Conservation (phyloP, 169 alveolate species). For the Eimeria acervulina region DNA sequence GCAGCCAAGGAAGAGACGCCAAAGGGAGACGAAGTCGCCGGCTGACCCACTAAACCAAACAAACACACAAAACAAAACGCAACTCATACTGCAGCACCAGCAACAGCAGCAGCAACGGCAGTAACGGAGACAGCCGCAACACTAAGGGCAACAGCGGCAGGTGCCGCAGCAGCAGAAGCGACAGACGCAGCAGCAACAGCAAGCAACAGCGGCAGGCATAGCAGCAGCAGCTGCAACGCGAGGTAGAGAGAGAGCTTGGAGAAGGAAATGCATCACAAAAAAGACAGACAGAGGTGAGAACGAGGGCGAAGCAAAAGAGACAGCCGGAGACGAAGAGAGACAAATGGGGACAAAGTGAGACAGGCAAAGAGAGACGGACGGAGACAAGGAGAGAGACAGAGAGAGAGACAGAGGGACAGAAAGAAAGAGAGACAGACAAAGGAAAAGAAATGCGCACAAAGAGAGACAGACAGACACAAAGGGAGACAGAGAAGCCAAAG, state of each 20-base stretch:
- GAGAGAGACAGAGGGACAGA: not conserved
- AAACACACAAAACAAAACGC: not conserved
- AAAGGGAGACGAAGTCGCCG: not conserved
- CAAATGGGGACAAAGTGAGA: too few relatives aligned
- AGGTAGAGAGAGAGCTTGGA: not conserved
- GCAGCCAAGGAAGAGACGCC: constrained; percentile 8
- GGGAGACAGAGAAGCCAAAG: not conserved
- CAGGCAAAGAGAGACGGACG: too few relatives aligned
- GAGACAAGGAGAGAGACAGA: not conserved
- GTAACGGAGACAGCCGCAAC: not conserved
- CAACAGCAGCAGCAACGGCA: not conserved
- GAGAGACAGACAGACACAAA: too few relatives aligned
- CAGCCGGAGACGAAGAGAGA: too few relatives aligned
- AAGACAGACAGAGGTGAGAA: too few relatives aligned
- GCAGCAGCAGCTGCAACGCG: too few relatives aligned
- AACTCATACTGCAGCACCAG: constrained; percentile 29
- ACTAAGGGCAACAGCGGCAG: not conserved
- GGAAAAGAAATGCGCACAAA: too few relatives aligned
- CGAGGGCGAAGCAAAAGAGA: too few relatives aligned
- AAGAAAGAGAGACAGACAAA: not conserved
- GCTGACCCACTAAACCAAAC: constrained; percentile 17
- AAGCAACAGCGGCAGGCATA: too few relatives aligned
- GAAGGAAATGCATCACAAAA: too few relatives aligned
- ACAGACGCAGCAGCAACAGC: not conserved
- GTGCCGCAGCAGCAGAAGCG: constrained; percentile 45